These are phyloP conservation scores for Coemansia sp. DNA, from an alignment of 192 early-diverging fungal species.

Conservation along the genomic window DNA sequence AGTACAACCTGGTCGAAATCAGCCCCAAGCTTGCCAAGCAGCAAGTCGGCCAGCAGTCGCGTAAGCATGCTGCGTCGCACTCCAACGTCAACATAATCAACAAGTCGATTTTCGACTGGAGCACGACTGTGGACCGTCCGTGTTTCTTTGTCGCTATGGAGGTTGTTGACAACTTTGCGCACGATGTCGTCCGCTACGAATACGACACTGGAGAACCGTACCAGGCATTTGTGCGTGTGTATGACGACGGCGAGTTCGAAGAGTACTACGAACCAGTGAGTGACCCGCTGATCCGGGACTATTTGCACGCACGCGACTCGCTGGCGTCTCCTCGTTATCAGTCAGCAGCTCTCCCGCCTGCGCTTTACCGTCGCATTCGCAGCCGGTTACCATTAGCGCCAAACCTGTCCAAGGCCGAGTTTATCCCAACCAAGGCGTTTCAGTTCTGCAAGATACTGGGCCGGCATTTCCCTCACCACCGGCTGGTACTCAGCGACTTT, in stretches of 20 bases:
- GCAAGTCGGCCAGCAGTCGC: constrained; percentile 56
- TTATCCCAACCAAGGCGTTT: constrained; percentile 83
- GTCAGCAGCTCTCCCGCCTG: constrained; percentile 59
- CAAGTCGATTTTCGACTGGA: constrained; percentile 91
- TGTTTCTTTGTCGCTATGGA: constrained; percentile 98
- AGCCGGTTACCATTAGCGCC: constrained; percentile 73
- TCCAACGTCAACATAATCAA: constrained; percentile 77
- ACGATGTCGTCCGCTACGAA: constrained; percentile 91
- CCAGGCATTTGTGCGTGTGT: constrained; percentile 79
- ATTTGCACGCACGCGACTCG: constrained; percentile 53
- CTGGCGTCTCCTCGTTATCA: constrained; percentile 45
- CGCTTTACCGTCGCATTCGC: constrained; percentile 55
- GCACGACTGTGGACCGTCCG: constrained; percentile 59
- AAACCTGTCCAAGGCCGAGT: constrained; percentile 83
- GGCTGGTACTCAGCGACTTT: constrained; percentile 90
- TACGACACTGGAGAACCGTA: constrained; percentile 64
- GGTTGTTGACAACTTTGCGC: constrained; percentile 96
- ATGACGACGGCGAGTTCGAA: constrained; percentile 78
- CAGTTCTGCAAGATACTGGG: constrained; percentile 73
- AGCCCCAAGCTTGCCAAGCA: constrained; percentile 73
- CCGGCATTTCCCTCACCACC: constrained; percentile 79
- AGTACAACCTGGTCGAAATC: constrained; percentile 94
- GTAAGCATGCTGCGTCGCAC: constrained; percentile 38
- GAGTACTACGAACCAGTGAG: constrained; percentile 79
- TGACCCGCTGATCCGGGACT: constrained; percentile 75